phyloP scores from a whole-genome alignment of 2,329 filamentous ascomycete genomes.

The Fusarium sp. region DNA sequence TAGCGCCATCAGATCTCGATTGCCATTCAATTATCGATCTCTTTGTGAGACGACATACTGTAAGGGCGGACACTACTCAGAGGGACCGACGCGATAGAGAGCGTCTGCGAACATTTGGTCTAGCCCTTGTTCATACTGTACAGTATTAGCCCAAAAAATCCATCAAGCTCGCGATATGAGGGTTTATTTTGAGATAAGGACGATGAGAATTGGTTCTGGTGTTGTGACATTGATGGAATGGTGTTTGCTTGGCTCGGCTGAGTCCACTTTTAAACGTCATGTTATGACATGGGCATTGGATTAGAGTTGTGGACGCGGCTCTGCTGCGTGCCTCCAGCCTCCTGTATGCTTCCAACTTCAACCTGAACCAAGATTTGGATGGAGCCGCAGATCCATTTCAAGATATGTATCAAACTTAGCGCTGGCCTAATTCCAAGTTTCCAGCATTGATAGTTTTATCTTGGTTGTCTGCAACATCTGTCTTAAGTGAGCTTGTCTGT shows the following conservation, averaged over 20 bases:
- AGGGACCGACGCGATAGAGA: conserved; percentile 2
- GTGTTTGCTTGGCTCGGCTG: conserved; percentile 19
- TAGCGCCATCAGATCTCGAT: conserved; percentile 28
- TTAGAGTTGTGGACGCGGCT: conserved; percentile 32
- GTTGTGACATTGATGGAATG: conserved; percentile 13
- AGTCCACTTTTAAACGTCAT: conserved; percentile 34
- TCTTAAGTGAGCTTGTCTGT: neutral
- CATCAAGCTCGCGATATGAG: neutral
- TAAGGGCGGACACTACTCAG: conserved; percentile 4
- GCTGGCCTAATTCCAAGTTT: conserved; percentile 15
- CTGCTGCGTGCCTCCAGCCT: conserved; percentile 15
- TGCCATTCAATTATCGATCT: conserved; percentile 21
- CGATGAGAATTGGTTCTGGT: neutral
- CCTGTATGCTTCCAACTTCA: neutral
- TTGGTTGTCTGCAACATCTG: neutral
- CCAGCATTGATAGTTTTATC: neutral
- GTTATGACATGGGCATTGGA: conserved; percentile 23
- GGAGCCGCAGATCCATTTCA: neutral
- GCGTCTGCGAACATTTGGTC: neutral
- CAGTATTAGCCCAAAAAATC: neutral
- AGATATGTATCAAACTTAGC: neutral
- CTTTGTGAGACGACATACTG: conserved; percentile 8
- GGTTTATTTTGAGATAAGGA: neutral
- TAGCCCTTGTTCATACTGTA: neutral
- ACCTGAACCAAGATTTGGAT: neutral